Evolutionary conservation across 2,329 filamentous ascomycete genomes (phyloP), one percentile per base, ranked within the genome.

Genomic region (Nannizzia gypsea): DNA sequence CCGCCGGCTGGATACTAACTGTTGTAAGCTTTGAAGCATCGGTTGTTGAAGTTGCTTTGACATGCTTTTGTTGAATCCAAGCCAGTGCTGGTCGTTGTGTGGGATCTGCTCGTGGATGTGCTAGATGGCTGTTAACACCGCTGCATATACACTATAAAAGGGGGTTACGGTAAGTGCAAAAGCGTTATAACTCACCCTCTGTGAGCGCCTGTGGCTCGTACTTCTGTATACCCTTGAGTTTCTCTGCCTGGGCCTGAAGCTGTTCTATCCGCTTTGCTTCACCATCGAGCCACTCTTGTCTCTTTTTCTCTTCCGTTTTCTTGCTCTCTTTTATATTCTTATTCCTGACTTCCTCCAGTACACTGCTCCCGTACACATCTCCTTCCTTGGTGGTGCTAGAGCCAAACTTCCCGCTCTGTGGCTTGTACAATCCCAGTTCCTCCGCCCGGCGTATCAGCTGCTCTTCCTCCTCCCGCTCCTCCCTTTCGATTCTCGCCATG

Each of bases 201-300:
- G 70, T 64, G 28, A 74, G 66, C 24, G 68, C 68, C 6, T 67
- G 62, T 20, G 71, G 69, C 40, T 74, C 67, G 57, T 69, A 73
- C 55, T 70, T 69, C 62, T 73, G 70, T 57, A 75, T 61, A 24
- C 69, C 66, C 36, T 68, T 75, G 60, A 71, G 73, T 58, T 66
- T 68, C 57, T 69, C 67, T 17, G 71, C 58, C 57, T 70, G 67
- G 17, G 63, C 68, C 61, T 66, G 65, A 42, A 72, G 22, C 50
- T 66, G 68, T 60, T 74, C 72, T 11, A 65, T 66, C 40, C 75
- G 70, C 62, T 70, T 68, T 31, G 76, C 74, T 64, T 82, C 81
- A n/a, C 77, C 77, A 8, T 73, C 69, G 28, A 81, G 74, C 80
- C 81, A 83, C 59, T 75, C 71, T 52, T 74, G 75, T 44, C 79